Evolutionary conservation across 192 early-diverging fungal genomes (phyloP), one percentile per base, ranked within the genome.

Genomic region (Allomyces arbusculus): DNA sequence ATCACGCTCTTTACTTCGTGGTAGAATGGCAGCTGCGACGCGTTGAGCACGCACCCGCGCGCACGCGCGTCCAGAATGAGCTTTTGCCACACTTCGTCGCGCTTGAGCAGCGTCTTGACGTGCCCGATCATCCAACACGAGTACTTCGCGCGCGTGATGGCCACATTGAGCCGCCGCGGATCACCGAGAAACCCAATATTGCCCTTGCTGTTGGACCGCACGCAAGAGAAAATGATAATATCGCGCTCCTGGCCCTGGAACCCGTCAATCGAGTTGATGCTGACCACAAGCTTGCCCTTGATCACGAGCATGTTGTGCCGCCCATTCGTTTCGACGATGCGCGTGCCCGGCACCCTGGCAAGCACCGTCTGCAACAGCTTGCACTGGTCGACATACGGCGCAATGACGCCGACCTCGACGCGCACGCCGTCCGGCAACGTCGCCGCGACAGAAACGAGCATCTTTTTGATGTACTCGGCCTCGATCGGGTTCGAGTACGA

Each of bases 221-320:
- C 95, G 68, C 91, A 95, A 0, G 91, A 94, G 66, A 98, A 89
- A 62, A 98, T 91, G 44, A 98, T 89, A 55, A 96, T 88, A 23
- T 95, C 95, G 70, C 95, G 95, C 70, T 96, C 93, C 7, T 40
- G 33, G 16, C 94, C 94, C 68, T 92, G 94, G 70, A 92, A 89
- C 64, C 96, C 94, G 75, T 99, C 97, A 40, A 40, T 40, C 33
- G 33, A 40, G 33, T 40, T 40, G 33, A 40, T 40, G 33, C 33
- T 40, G 5, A 40, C 33, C 33, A 40, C 33, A 8, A 40, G 33
- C 33, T 40, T 40, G 33, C 33, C 33, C 33, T 40, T 40, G 33
- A 40, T 40, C 33, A 40, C 33, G 33, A 40, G 33, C 22, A 95
- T 90, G 1, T 92, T 96, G 71, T 95, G 92, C 69, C 95, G 86